Evolutionary conservation across 164 flowering plant genomes (phyloP), one percentile per base, ranked within the genome.

Genomic region (Macadamia integrifolia): DNA sequence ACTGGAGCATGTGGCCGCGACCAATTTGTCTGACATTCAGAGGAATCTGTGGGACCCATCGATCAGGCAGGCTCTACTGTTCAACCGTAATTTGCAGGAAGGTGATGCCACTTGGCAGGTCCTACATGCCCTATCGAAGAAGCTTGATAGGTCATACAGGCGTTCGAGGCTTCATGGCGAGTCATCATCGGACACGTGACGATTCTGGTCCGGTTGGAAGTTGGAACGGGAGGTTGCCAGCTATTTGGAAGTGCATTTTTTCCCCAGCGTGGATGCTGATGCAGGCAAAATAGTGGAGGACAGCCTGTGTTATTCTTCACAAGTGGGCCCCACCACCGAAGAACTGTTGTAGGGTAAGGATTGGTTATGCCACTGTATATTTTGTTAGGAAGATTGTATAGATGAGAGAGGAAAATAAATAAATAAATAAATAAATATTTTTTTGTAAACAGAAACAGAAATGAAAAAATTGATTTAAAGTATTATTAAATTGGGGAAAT

Each of bases 31-130:
- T 2, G 30, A 62, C 17, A 90, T 92, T 1, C 98, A 94, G 67
- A 73, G 73, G 29, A 90, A 84, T 72, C 71, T 94, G 52, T 70
- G 88, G 88, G 84, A 82, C 79, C 88, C 92, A 6, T 43, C 46
- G 0, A 71, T 74, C 3, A 74, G 81, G 42, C 73, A 76, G 79
- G 85, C 97, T 69, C 78, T 94, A 3, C 71, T 92, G 11, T 92
- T 78, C 80, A 71, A 88, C 73, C 69, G 67, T 23, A 69, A 62
- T 0, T 29, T 86, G 58, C 69, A 73, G 35, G 64, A 75, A 13
- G 97, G 97, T 0, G 99, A 94, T 56, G 99, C 99, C 80, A 92
- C 98, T 79, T 92, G 97, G 98, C 96, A 87, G 65, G 78, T 89
- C 0, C 29, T 91, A 0, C 32, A 64, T 9, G 77, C 80, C 13